Evolutionary conservation across 1,284 basidiomycete genomes (phyloP), one percentile per base, ranked within the genome.

Genomic region (Volvariella volvacea): DNA sequence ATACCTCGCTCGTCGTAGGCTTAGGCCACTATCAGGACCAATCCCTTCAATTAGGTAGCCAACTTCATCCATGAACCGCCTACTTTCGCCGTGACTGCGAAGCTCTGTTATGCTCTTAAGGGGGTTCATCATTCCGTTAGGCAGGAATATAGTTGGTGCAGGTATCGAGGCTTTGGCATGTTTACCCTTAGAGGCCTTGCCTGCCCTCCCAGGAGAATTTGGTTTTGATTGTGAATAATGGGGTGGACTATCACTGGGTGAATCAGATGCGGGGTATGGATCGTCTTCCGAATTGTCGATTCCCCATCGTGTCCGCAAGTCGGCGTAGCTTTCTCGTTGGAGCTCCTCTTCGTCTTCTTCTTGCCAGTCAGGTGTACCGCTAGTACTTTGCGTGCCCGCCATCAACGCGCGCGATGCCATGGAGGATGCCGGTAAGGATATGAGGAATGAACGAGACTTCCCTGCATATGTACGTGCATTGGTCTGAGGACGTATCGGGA

Each of bases 21-120:
- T 68, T 16, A 81, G 53, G 6, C 34, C 34, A 36, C 19, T 36
- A 10, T 65, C 66, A 3, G 61, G 55, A 20, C 78, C 76, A 57
- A 90, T 71, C 1, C 87, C 86, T 58, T 90, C 87, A 45, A 88
- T 82, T 2, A 90, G 62, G 61, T 89, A 90, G 0, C 86, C 87
- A 2, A 88, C 73, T 54, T 89, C 87, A 48, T 90, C 87, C 39
- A 87, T 58, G 54, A 90, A 90, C 15, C 85, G 66, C 49, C 87
- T 67, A 43, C 71, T 79, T 61, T 90, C 85, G n/a, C 87, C 87
- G 56, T 84, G 85, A 52, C 74, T 83, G 44, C 86, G 66, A 30
- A 90, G 65, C 52, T 90, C 87, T 0, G 83, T 84, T 40, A 88
- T 86, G 48, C 83, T 88, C 57, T 83, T 85, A 40, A 89, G 55